These are phyloP conservation scores for Gracilaria domingensis DNA, from an alignment of 23 red algal species.

Conservation along the genomic window DNA sequence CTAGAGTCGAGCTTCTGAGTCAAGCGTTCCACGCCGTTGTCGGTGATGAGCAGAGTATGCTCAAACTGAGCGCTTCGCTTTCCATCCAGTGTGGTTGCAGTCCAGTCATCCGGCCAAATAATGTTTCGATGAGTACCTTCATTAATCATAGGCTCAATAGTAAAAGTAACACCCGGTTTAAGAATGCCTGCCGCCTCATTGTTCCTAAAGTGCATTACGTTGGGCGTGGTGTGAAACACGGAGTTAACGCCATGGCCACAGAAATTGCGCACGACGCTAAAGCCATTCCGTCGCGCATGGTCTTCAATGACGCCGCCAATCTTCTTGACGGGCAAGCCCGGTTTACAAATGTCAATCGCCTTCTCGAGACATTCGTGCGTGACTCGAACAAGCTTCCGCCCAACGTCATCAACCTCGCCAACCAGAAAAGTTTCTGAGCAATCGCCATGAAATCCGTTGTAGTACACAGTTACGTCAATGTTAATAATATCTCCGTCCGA, in stretches of 20 bases:
- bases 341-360: conserved; percentile 88
- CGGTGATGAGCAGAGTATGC: conserved; percentile 89
- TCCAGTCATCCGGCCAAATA: conserved; percentile 96
- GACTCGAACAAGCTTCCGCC: conserved; percentile 73
- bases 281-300: conserved; percentile 70
- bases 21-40: conserved; percentile 77
- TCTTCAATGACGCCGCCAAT: conserved; percentile 96
- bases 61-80: conserved; percentile 93
- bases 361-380: conserved; percentile 88
- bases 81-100: conserved; percentile 89
- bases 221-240: conserved; percentile 96
- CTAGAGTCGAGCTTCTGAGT: conserved; percentile 64
- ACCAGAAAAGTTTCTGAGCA: conserved; percentile 98
- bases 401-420: conserved; percentile 73
- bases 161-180: conserved; percentile 89
- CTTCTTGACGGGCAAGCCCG: conserved; percentile 76
- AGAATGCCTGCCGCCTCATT: conserved; percentile 80
- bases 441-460: conserved; percentile 97
- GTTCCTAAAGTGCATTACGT: conserved; percentile 93
- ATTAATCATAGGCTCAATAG: conserved; percentile 99
- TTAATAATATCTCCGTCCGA: conserved; percentile 98
- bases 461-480: conserved; percentile 92
- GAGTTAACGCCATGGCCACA: conserved; percentile 95
- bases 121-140: conserved; percentile 78
- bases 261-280: conserved; percentile 90